Base-by-base conservation (phyloP, 257 asterid species). In the Solanum pinnatisectum region DNA sequence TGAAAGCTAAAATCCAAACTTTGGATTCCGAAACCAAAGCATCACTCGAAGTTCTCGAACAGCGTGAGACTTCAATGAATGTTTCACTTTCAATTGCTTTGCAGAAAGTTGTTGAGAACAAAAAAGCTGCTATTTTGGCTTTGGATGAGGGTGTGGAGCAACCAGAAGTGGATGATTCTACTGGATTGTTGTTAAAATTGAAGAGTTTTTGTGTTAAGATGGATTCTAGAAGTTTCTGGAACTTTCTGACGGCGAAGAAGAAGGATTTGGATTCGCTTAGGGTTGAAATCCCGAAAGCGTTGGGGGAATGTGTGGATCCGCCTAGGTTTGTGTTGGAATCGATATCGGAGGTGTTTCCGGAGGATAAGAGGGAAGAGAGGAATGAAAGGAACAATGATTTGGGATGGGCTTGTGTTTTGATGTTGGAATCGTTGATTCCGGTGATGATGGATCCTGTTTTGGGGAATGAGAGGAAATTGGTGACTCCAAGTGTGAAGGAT, bases 351-450 rank as follows among this genome's bases (percentile, higher is more conserved):
- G 99, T 95, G 42, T 97, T 97, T 46, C 99, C 99, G 5, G 92
- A 95, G 88, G 95, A 94, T 87, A 90, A 87, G 8, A 87, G 94
- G 87, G 90, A 73, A 33, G 78, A 36, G n/a, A 33, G 22, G 87
- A 87, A 68, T 68, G 87, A 72, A 33, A 81, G 92, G 46, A 90
- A 70, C 30, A 90, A 88, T 76, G 99, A 97, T 93, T 93, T 97
- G 92, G 99, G 99, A 4, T 97, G 99, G 99, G 99, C 99, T 49
- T 97, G 99, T 83, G 99, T 97, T 76, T 88, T 97, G 94, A 87
- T 97, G 93, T 78, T 97, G 94, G 99, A 97, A 92, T 93, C 98
- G 6, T 91, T 97, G 96, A 94, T 95, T 87, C 99, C 99, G 35
- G 98, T 94, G 91, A 93, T 97, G 96, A 91, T 96, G 93, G 99